Evolutionary conservation across 495 filamentous ascomycete species (phyloP).

Genomic region (Lepraria neglecta): DNA sequence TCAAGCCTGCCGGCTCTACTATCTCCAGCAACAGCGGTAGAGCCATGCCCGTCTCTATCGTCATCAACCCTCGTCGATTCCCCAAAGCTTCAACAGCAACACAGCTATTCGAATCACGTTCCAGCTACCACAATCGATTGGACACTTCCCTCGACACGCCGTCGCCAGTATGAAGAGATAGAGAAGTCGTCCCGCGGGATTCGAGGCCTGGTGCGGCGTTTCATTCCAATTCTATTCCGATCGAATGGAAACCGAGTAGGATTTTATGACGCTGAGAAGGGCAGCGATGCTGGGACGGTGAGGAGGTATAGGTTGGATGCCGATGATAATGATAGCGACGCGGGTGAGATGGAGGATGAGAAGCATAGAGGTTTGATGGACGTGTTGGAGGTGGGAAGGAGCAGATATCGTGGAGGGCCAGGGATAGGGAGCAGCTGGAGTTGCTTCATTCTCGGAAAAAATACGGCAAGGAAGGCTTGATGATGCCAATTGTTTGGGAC

Average conservation of each 20-base stretch:
- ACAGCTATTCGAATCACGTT: slow-evolving; percentile 15
- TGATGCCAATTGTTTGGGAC: neutral
- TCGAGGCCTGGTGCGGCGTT: slow-evolving; percentile 41
- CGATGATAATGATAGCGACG: slow-evolving; percentile 31
- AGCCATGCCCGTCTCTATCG: neutral
- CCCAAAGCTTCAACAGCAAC: neutral
- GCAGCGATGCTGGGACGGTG: slow-evolving; percentile 43
- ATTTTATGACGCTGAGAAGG: slow-evolving; percentile 37
- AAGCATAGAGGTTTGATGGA: neutral
- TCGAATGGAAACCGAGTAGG: slow-evolving; percentile 29
- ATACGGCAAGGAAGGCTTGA: neutral
- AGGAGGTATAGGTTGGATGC: slow-evolving; percentile 47
- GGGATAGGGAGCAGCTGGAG: neutral
- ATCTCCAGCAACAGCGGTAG: neutral
- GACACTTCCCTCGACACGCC: slow-evolving; percentile 43
- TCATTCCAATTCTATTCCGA: slow-evolving; percentile 42
- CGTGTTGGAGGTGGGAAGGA: neutral
- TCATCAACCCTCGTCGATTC: neutral
- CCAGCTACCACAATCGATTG: slow-evolving; percentile 46
- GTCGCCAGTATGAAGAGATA: slow-evolving; percentile 46
- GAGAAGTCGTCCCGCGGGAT: slow-evolving; percentile 44
- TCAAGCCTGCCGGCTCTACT: slow-evolving; percentile 6
- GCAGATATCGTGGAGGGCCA: neutral
- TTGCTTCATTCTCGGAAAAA: neutral
- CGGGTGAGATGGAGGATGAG: neutral